Evolutionary conservation across 2,329 filamentous ascomycete genomes (phyloP).

Genomic region (Knufia fluminis): DNA sequence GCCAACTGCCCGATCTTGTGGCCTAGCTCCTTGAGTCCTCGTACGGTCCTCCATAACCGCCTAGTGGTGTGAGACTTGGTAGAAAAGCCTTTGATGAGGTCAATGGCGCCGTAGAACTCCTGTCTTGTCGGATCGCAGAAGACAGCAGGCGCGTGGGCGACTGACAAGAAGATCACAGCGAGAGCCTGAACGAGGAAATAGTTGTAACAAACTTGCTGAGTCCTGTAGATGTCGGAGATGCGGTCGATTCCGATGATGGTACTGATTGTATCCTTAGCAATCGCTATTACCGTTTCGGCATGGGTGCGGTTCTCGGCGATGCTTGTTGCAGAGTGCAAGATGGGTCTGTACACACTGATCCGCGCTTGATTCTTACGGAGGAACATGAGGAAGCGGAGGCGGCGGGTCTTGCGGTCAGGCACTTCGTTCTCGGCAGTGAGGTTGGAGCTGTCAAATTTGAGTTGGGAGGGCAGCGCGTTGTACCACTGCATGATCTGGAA

Average conservation of each 20-base stretch:
- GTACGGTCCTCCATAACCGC: conserved; percentile 55
- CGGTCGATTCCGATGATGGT: conserved; percentile 53
- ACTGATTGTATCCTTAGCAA: conserved; percentile 56
- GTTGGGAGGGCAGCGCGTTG: conserved; percentile 55
- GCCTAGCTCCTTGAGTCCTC: conserved; percentile 53
- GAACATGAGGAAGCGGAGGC: conserved; percentile 75
- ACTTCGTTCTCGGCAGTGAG: conserved; percentile 42
- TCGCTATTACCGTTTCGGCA: conserved; percentile 59
- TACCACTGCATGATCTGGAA: conserved; percentile 84
- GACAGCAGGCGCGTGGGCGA: conserved; percentile 53
- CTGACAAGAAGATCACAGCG: conserved; percentile 55
- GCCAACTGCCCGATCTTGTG: conserved; percentile 49
- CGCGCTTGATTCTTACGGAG: conserved; percentile 83
- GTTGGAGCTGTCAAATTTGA: conserved; percentile 46
- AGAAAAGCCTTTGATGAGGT: conserved; percentile 54
- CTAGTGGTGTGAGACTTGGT: conserved; percentile 53
- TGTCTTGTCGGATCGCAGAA: conserved; percentile 54
- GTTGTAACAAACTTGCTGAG: conserved; percentile 57
- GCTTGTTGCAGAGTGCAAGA: conserved; percentile 73
- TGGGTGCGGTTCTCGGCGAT: conserved; percentile 68
- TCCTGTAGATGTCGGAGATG: conserved; percentile 53
- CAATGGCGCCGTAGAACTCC: conserved; percentile 59
- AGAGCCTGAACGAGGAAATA: conserved; percentile 57
- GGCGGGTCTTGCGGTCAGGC: conserved; percentile 49
- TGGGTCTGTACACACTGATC: conserved; percentile 77